Percentiles rank a stretch among this genome's conserved stretches.
Conservation (phyloP, 192 early-diverging fungal genomes). For the Coemansia sp. region DNA sequence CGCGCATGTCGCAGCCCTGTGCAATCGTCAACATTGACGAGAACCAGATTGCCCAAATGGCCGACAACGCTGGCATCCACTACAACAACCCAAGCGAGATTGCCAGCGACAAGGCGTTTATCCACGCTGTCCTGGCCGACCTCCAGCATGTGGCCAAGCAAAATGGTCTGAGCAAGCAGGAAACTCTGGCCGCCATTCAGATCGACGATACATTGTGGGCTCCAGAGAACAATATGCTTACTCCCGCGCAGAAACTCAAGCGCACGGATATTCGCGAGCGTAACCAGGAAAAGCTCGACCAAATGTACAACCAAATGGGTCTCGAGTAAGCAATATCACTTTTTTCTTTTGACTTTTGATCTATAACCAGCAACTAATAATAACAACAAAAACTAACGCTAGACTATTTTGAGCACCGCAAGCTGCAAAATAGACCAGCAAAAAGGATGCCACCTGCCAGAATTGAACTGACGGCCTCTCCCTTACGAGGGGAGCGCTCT, state of each 20-base stretch:
- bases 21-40: conserved; percentile 70
- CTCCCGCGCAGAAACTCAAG: conserved; percentile 90
- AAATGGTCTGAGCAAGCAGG: conserved; percentile 69
- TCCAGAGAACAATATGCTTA: conserved; percentile 82
- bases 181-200: conserved; percentile 67
- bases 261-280: conserved; percentile 71
- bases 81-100: conserved; percentile 27
- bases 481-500: conserved; percentile 18
- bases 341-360: neutral
- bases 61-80: neutral
- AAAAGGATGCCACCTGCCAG: conserved; percentile 8
- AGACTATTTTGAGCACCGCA: too few species aligned
- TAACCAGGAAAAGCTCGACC: conserved; percentile 51
- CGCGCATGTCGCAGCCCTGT: conserved; percentile 68
- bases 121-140: conserved; percentile 13
- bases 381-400: too few species aligned
- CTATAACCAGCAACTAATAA: too few species aligned
- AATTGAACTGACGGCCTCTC: conserved; percentile 12
- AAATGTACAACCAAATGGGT: conserved; percentile 58
- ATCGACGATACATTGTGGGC: conserved; percentile 86
- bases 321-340: neutral
- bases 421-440: neutral
- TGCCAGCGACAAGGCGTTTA: neutral
- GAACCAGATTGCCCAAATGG: neutral
- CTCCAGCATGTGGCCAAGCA: conserved; percentile 60